Conservation (phyloP, 805 yeast species). For the Danielia reshetovae region DNA sequence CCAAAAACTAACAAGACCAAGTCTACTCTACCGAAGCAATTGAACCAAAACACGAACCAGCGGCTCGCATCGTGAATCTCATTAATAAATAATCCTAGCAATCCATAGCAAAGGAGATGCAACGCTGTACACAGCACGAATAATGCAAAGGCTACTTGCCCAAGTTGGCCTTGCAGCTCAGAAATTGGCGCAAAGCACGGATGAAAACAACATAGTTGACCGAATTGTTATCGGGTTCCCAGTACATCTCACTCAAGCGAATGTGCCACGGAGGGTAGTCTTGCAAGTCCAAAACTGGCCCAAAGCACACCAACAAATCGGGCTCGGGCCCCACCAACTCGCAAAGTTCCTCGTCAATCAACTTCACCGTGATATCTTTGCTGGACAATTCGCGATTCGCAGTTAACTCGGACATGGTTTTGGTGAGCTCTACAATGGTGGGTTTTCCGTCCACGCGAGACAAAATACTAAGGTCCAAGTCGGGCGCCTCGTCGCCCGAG, state of each 20-base stretch:
- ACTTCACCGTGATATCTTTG: constrained; percentile 66
- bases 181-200: constrained; percentile 69
- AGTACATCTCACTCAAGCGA: constrained; percentile 82
- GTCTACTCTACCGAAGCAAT: neutral
- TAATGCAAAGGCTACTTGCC: constrained; percentile 67
- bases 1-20: neutral
- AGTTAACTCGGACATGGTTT: constrained; percentile 77
- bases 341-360: constrained; percentile 68
- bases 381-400: constrained; percentile 54
- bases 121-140: neutral
- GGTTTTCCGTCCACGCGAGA: constrained; percentile 83
- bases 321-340: constrained; percentile 90
- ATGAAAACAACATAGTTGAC: constrained; percentile 82
- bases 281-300: constrained; percentile 83
- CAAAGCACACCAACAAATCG: constrained; percentile 78
- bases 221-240: constrained; percentile 81
- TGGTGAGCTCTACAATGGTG: constrained; percentile 83
- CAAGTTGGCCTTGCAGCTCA: constrained; percentile 80
- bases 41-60: too few relatives aligned
- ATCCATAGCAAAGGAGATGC: too few relatives aligned
- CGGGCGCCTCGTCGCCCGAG: constrained; percentile 25
- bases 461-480: constrained; percentile 62
- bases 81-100: too few relatives aligned
- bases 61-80: too few relatives aligned
- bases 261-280: constrained; percentile 99